Evolutionary conservation across 345 rosid genomes (phyloP), one percentile per base, ranked within the genome.

Genomic region (Camelina sativa): DNA sequence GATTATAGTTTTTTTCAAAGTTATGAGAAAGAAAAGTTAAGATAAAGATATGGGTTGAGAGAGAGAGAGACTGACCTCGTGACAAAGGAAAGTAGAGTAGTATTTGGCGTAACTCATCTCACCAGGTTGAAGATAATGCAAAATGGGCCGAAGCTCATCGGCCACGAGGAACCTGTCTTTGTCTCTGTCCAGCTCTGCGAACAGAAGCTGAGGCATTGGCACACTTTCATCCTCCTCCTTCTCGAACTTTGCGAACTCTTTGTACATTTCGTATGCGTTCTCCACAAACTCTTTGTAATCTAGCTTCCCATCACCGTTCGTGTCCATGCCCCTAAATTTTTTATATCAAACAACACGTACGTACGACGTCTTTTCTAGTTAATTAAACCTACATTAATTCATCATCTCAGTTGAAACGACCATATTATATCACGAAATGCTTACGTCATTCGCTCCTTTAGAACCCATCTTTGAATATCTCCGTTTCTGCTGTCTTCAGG

Each of bases 401-500:
- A 25, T 25, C 28, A 25, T 25, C 28, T 25, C 50, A 28, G 11
- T 48, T 60, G 15, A 40, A 32, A 46, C 40, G 28, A 25, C 28
- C 4, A 71, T 7, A 35, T 11, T 9, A 3, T 41, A 20, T 15
- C 13, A 74, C n/a, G n/a, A 32, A 11, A 37, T 65, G 58, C 87
- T 79, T 72, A 88, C 90, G 73, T 83, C 16, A 86, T 76, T 58
- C 87, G 80, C 65, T 85, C 91, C 25, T 35, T 41, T 66, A 85
- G 51, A 44, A 87, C 54, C 94, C 92, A 87, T 79, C 69, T 84
- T 56, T 84, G 87, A 73, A 83, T 82, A 37, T 71, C 81, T 37
- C 71, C 78, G 72, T 84, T 87, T 76, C 80, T 73, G 40, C 92
- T 85, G 40, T 87, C 91, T 82, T 88, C 92, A 2, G 97, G 94